phyloP scores from a whole-genome alignment of 768 basidiomycete species.

The Amanita inopinata region DNA sequence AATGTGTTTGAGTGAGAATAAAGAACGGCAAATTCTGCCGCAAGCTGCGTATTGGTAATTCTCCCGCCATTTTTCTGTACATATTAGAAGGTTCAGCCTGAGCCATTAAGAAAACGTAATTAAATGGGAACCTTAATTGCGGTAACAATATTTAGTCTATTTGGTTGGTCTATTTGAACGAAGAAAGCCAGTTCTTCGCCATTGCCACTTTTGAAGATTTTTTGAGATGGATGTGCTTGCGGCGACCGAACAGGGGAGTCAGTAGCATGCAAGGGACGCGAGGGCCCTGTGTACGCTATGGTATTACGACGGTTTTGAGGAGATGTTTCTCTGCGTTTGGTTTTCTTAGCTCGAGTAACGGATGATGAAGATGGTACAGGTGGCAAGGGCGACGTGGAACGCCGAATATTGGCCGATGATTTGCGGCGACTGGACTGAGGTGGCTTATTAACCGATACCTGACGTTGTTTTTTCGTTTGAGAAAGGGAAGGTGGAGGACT shows the following conservation, averaged over 20 bases:
- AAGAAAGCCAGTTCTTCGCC: conserved; percentile 46
- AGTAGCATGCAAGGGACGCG: neutral
- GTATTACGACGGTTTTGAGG: conserved; percentile 2
- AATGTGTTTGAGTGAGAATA: conserved; percentile 42
- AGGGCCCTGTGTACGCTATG: neutral
- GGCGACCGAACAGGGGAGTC: neutral
- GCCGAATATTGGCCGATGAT: neutral
- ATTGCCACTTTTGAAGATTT: conserved; percentile 33
- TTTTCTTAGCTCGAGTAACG: conserved; percentile 5
- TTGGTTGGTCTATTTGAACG: conserved; percentile 58
- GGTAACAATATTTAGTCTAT: conserved; percentile 38
- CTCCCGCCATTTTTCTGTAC: conserved; percentile 57
- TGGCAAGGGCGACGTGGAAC: neutral
- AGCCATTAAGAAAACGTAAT: neutral
- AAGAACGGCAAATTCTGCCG: conserved; percentile 55
- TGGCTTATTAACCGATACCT: neutral
- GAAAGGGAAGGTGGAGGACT: neutral
- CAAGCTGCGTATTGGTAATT: conserved; percentile 40
- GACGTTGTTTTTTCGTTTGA: neutral
- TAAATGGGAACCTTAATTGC: conserved; percentile 46
- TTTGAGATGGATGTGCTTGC: conserved; percentile 11
- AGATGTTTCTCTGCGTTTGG: conserved; percentile 8
- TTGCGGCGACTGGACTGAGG: conserved; percentile 4
- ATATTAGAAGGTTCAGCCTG: neutral
- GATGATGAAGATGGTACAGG: conserved; percentile 10